Base-by-base conservation (phyloP, 192 early-diverging fungal genomes). In the Backusella liffmaniae region DNA sequence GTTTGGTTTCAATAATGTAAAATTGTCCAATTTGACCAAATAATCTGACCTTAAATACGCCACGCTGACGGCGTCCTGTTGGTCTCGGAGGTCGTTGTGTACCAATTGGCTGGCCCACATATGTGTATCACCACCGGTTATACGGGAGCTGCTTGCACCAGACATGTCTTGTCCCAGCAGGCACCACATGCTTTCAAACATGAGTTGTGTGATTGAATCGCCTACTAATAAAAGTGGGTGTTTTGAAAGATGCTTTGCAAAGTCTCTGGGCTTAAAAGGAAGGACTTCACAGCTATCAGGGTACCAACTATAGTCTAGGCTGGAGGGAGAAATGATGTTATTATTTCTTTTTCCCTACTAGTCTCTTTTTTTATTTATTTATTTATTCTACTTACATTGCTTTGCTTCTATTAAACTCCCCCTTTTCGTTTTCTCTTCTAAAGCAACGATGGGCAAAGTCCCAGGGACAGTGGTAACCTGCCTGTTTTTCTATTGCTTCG, bases 181-280 rank as follows among this genome's bases (percentile, higher is more conserved):
- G 34, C 82, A 83, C n/a, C 37, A 44, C 42, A 83, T 30, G 70
- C 74, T 79, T 70, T 77, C 78, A 66, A 69, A 79, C 66, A 79
- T 78, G 1, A 79, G 65, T 37, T 79, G 73, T 18, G 77, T 79
- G 34, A 83, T 79, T 16, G 82, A 83, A 30, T 83, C 82, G n/a
- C 82, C 82, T 23, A 83, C 72, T 4, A 83, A 35, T 30, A 83
- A 74, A 0, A 83, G 49, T 15, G 82, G 78, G 34, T 83, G 71
- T 8, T 76, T 46, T 29, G 74, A 67, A 36, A 83, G 70, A 36
- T 83, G 82, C 8, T 68, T 66, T 51, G 77, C 39, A 26, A 83
- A 71, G 1, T 65, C 21, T 26, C 53, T 21, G 4, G 75, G 35
- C n/a, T 79, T 53, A 26, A 83, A 74, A 30, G 37, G 51, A 4